phyloP scores from a whole-genome alignment of 768 basidiomycete species.

The Lepiota brunneoincarnata region DNA sequence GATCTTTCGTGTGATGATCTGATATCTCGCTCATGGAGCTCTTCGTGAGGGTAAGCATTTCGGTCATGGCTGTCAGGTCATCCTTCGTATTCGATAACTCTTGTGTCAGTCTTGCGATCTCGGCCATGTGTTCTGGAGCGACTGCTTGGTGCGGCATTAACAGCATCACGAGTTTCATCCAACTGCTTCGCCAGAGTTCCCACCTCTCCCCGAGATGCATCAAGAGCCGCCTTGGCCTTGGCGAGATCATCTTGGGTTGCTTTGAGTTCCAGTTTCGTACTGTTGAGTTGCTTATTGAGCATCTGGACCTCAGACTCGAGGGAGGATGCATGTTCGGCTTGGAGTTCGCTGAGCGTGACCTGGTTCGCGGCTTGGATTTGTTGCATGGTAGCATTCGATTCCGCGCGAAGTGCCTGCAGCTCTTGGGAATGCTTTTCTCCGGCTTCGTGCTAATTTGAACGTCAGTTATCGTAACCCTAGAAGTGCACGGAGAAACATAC shows the following conservation, averaged over 20 bases:
- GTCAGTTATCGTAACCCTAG: neutral
- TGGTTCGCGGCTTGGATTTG: conserved; percentile 67
- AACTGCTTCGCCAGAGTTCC: conserved; percentile 59
- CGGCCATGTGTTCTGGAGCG: conserved; percentile 48
- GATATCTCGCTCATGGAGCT: conserved; percentile 70
- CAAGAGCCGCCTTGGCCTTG: conserved; percentile 65
- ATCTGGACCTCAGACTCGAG: conserved; percentile 55
- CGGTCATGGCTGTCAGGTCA: conserved; percentile 62
- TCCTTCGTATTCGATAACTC: conserved; percentile 66
- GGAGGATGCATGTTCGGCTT: conserved; percentile 58
- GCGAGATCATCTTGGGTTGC: conserved; percentile 82
- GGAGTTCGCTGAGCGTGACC: conserved; percentile 56
- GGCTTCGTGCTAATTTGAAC: conserved; percentile 59
- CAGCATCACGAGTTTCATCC: conserved; percentile 55
- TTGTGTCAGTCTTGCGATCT: conserved; percentile 52
- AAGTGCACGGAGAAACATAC: conserved; percentile 32
- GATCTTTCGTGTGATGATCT: conserved; percentile 63
- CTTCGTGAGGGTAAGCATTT: conserved; percentile 67
- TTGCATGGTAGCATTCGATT: conserved; percentile 63
- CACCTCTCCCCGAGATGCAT: conserved; percentile 51
- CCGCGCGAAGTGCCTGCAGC: conserved; percentile 64
- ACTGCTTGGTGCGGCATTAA: conserved; percentile 34
- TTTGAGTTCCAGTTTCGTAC: conserved; percentile 68
- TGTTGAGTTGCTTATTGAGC: conserved; percentile 62
- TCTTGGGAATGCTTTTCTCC: conserved; percentile 65